These are phyloP conservation scores for Lepidopterella palustris DNA, from an alignment of 495 filamentous ascomycete genomes.

Conservation along the genomic window DNA sequence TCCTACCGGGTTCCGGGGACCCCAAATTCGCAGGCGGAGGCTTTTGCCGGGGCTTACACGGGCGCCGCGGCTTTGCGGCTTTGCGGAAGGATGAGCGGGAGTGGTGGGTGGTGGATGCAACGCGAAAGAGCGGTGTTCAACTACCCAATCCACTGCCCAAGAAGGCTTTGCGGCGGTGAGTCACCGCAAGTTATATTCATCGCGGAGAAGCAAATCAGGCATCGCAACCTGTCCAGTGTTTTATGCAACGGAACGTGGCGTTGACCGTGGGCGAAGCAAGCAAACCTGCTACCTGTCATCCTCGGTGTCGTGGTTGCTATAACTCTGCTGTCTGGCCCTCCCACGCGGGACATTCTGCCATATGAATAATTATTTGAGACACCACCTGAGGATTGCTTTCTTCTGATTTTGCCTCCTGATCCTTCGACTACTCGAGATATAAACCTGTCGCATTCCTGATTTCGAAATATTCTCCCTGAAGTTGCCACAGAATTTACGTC, in stretches of 20 bases:
- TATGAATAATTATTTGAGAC: slow-evolving; percentile 23
- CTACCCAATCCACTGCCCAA: slow-evolving; percentile 1
- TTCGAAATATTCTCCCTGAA: background rate
- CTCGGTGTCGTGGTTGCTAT: slow-evolving; percentile 5
- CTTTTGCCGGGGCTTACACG: background rate
- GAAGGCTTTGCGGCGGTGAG: slow-evolving; percentile 18
- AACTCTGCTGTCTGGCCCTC: slow-evolving; percentile 2
- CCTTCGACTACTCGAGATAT: background rate
- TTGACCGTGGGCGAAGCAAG: background rate
- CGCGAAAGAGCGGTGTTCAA: slow-evolving; percentile 3
- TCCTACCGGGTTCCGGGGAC: background rate
- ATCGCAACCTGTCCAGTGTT: slow-evolving; percentile 5
- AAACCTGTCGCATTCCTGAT: background rate
- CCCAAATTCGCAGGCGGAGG: background rate
- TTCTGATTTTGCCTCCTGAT: slow-evolving; percentile 11
- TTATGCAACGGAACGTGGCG: slow-evolving; percentile 23
- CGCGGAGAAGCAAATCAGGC: slow-evolving; percentile 19
- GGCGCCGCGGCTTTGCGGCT: slow-evolving; percentile 1
- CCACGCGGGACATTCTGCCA: slow-evolving; percentile 8
- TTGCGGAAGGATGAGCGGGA: background rate
- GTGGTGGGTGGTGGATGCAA: background rate
- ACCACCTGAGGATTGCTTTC: background rate
- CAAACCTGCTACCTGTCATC: slow-evolving; percentile 5
- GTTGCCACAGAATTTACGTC: background rate
- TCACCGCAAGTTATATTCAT: slow-evolving; percentile 18